Percentiles rank a stretch among this genome's conserved stretches.
These are phyloP conservation scores for Vitis hybrid DNA, from an alignment of 177 flowering plant genomes.

Conservation along the genomic window DNA sequence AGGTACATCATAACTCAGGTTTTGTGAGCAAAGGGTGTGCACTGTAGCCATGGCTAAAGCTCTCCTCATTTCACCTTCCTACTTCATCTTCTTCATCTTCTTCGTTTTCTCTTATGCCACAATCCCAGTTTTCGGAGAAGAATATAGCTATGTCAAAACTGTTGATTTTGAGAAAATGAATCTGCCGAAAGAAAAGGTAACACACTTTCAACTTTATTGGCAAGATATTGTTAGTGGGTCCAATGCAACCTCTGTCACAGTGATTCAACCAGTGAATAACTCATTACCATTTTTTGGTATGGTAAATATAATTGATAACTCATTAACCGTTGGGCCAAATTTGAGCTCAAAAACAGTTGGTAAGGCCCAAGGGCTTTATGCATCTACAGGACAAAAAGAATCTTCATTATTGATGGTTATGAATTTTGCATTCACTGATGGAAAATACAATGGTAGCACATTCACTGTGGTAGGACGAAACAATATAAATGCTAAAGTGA, in stretches of 20 bases:
- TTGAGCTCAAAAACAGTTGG: constrained; percentile 47
- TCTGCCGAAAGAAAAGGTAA: constrained; percentile 15
- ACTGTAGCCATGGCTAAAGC: not conserved
- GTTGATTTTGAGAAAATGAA: not conserved
- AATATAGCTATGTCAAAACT: not conserved
- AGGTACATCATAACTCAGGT: no score
- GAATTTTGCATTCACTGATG: constrained; percentile 51
- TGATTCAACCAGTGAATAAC: constrained; percentile 21
- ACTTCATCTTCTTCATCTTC: not conserved
- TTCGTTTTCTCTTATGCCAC: constrained; percentile 1
- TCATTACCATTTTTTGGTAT: constrained; percentile 34
- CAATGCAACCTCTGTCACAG: constrained; percentile 27
- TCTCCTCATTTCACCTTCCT: not conserved
- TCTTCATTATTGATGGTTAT: constrained; percentile 45
- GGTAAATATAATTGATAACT: constrained; percentile 50
- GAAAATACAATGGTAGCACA: constrained; percentile 49
- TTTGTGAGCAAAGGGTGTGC: no score
- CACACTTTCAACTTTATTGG: constrained; percentile 30
- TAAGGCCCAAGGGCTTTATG: constrained; percentile 62
- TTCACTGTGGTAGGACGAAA: constrained; percentile 53
- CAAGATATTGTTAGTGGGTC: constrained; percentile 43
- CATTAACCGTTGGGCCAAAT: constrained; percentile 42
- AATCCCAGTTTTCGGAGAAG: not conserved
- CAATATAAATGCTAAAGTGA: constrained; percentile 29
- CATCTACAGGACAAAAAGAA: constrained; percentile 33